Percentiles rank a stretch among this genome's conserved stretches.
Conservation (phyloP, 2,329 filamentous ascomycete genomes). For the Colletotrichum gigasporum region DNA sequence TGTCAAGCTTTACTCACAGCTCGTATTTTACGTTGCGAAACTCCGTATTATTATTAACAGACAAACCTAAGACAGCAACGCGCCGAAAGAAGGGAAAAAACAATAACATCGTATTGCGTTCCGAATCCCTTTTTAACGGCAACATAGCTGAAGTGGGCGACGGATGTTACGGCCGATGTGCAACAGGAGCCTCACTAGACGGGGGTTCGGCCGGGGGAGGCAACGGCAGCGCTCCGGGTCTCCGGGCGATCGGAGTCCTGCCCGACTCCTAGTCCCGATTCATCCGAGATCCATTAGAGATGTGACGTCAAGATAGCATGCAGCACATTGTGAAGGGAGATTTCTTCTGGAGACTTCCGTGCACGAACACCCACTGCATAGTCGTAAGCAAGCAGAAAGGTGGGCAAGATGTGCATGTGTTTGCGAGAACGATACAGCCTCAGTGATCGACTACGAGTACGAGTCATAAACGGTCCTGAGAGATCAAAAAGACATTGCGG, state of each 20-base stretch:
- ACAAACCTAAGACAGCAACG: too few species aligned
- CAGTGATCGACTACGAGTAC: neutral
- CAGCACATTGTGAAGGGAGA: slow-evolving; percentile 1
- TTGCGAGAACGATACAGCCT: neutral
- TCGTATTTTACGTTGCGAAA: too few species aligned
- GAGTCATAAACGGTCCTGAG: slow-evolving; percentile 15
- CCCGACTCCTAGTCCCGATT: neutral
- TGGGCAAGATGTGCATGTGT: neutral
- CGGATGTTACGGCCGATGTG: too few species aligned
- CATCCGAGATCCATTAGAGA: neutral
- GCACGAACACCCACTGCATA: neutral
- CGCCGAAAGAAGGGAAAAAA: too few species aligned
- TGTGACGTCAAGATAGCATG: neutral
- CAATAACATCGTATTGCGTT: too few species aligned
- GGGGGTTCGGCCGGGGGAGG: too few species aligned
- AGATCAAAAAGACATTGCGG: slow-evolving; percentile 27
- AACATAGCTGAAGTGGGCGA: too few species aligned
- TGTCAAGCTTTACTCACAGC: too few species aligned
- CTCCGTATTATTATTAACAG: too few species aligned
- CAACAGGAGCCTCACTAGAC: too few species aligned
- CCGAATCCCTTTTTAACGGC: too few species aligned
- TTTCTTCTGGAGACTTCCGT: neutral
- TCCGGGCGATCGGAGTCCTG: neutral
- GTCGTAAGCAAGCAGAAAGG: neutral
- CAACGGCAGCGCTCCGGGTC: neutral